Base-by-base conservation (phyloP, 441 rosid species). In the Gossypium schwendimanii region DNA sequence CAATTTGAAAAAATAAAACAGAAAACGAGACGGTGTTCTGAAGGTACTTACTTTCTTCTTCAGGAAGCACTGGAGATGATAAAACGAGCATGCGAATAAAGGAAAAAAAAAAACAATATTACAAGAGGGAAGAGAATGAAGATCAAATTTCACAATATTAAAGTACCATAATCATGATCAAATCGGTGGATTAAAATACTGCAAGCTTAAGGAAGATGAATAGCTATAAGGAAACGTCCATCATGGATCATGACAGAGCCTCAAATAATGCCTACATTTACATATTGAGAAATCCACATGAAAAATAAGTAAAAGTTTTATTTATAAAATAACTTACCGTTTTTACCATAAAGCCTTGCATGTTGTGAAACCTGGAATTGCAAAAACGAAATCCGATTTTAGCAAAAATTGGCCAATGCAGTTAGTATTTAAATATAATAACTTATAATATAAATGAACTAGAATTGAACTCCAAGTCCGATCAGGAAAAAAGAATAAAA, bases 21-120 rank as follows among this genome's bases (percentile, higher is more conserved):
- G 63, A 41, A 41, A 33, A 72, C 8, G 67, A 52, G 44, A 74
- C 49, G 58, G 72, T 9, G 55, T 53, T 64, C 67, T 75, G 69
- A 75, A 63, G 41, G 62, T 76, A 78, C 99, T 89, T 89, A 95
- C 99, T 91, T 85, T 79, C 82, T 74, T 95, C 99, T 85, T 89
- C 89, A 2, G 94, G 94, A 80, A 95, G 89, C 74, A 87, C 98
- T 95, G 96, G 83, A 76, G 78, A 50, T 78, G 86, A 78, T 20
- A 24, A 69, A 63, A 54, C 52, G 73, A 75, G 73, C 70, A 66
- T 47, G 20, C 33, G 21, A 49, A 24, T 20, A 23, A 14, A 47
- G 39, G 54, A 2, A 26, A 62, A 31, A 18, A 45, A 64, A 18
- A 45, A 64, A 20, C 9, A 63, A 64, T 12, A 24, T 66, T 24